Percentiles rank a stretch among this genome's conserved stretches.
phyloP scores from a whole-genome alignment of 2,329 filamentous ascomycete genomes.

The Nemania sp. region DNA sequence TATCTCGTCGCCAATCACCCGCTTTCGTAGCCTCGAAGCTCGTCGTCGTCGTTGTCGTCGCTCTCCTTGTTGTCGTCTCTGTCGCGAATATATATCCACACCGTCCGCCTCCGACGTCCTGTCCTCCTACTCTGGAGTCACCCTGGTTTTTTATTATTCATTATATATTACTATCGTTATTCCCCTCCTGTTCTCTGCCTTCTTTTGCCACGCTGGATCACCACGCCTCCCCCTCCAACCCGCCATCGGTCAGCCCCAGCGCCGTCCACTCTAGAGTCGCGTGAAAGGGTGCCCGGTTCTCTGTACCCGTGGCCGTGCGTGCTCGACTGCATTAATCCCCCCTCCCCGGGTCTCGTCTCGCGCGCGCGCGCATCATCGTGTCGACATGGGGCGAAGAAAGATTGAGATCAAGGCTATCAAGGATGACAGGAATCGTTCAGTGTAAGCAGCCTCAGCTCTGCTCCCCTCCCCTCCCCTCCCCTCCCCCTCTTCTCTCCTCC shows the following conservation, averaged over 20 bases:
- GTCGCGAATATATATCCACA: slow-evolving; percentile 8
- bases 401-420: slow-evolving; percentile 99
- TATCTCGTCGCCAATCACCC: not conserved
- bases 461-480: slow-evolving; percentile 6
- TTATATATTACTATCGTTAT: no score
- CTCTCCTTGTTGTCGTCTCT: not conserved
- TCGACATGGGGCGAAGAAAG: slow-evolving; percentile 92
- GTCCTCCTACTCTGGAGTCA: slow-evolving; percentile 19
- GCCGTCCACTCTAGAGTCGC: slow-evolving; percentile 22
- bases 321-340: slow-evolving; percentile 5
- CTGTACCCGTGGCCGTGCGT: not conserved
- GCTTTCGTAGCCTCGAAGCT: not conserved
- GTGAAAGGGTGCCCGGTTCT: slow-evolving; percentile 19
- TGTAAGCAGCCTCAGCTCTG: slow-evolving; percentile 65
- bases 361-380: slow-evolving; percentile 16
- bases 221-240: slow-evolving; percentile 21
- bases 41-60: no score
- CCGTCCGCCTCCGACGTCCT: slow-evolving; percentile 12
- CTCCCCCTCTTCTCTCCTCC: not conserved
- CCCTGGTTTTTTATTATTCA: no score
- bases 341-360: slow-evolving; percentile 1
- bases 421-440: slow-evolving; percentile 95
- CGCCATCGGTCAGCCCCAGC: slow-evolving; percentile 21
- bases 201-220: slow-evolving; percentile 31
- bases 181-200: no score